Evolutionary conservation across 371 early-diverging fungal genomes (phyloP).

Genomic region (Furculomyces boomerangus): DNA sequence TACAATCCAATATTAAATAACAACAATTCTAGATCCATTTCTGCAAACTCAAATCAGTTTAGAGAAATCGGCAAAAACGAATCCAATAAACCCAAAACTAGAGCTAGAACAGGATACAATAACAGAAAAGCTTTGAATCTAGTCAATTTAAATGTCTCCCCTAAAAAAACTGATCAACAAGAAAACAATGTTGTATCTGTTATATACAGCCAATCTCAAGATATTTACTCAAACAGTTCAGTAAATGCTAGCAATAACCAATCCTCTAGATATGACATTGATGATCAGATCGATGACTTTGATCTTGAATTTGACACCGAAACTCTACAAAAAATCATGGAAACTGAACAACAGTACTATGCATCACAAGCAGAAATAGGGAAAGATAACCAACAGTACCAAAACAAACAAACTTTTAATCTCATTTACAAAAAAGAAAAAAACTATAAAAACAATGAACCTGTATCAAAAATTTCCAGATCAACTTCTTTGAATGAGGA

Average conservation of each 20-base stretch:
- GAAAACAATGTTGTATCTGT: neutral
- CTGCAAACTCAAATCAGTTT: no score
- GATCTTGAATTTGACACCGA: slow-evolving; percentile 16
- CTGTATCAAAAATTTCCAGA: neutral
- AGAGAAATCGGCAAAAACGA: no score
- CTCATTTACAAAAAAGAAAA: neutral
- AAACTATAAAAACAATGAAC: neutral
- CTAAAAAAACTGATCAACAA: neutral
- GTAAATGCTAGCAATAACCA: neutral
- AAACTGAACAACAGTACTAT: slow-evolving; percentile 18
- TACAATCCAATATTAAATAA: no score
- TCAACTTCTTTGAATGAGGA: neutral
- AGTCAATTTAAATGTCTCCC: neutral
- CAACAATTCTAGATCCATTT: no score
- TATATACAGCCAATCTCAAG: neutral
- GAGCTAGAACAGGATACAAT: no score
- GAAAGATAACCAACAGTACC: slow-evolving; percentile 14
- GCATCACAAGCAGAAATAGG: slow-evolving; percentile 31
- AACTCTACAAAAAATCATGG: slow-evolving; percentile 15
- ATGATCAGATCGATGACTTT: neutral
- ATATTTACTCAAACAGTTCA: neutral
- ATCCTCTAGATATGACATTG: neutral
- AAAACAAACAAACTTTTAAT: neutral
- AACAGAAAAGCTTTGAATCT: no score
- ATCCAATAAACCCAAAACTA: no score